Base-by-base conservation (phyloP, 164 flowering plant species). In the Tetrastigma voinierianum region DNA sequence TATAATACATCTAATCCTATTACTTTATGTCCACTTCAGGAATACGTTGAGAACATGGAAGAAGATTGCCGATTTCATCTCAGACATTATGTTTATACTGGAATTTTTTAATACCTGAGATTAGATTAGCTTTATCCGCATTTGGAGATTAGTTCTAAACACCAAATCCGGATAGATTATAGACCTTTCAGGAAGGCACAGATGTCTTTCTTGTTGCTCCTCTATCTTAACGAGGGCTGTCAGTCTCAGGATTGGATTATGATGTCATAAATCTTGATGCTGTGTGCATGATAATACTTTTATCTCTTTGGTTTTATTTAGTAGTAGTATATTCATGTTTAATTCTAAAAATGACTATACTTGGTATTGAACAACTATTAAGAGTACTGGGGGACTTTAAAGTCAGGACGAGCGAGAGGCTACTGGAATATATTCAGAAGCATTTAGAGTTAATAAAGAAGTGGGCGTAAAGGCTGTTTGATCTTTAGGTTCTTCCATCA, bases 1-100 rank as follows among this genome's bases (percentile, higher is more conserved):
- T 78, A 81, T 65, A 83, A 84, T 60, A 69, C 90, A 44, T 77
- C 81, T 66, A 94, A 89, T 69, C 60, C 60, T 84, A 16, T 90
- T 91, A 43, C 88, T 90, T 66, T 96, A 87, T 75, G 97, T 93
- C 96, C 98, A 2, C 95, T 93, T 48, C 72, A 79, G 40, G 97
- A 94, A 65, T 94, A 79, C 51, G 52, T 78, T 24, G 88, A 85
- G 21, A 91, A 94, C 76, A 90, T 91, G 95, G 95, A 82, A 80
- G 66, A 88, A 78, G 71, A 88, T 94, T 67, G 91, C 86, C 19
- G 59, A n/a, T n/a, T 51, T 52, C 87, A 91, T 79, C 79, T 94
- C 63, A 80, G n/a, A n/a, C n/a, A n/a, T n/a, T n/a, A n/a, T n/a
- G n/a, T n/a, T n/a, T n/a, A n/a, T n/a, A n/a, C n/a, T n/a, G n/a